phyloP scores from a whole-genome alignment of 352 stramenopile genomes.

The Pythium volutum region DNA sequence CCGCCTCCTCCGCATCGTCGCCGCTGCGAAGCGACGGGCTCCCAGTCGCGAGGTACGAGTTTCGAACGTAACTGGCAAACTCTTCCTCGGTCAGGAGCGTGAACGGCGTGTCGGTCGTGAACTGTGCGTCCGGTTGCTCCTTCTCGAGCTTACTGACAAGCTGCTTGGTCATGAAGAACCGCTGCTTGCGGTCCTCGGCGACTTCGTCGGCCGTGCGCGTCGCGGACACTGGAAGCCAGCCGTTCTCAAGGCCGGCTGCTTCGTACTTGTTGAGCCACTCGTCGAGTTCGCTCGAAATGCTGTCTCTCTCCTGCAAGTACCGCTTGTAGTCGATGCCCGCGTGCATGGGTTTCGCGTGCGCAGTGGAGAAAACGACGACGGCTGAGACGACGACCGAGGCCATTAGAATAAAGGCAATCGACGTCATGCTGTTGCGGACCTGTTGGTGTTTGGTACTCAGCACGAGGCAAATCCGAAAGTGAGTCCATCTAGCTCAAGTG shows the following conservation, averaged over 20 bases:
- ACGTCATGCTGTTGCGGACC: background rate
- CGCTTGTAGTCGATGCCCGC: constrained; percentile 36
- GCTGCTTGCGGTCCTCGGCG: constrained; percentile 20
- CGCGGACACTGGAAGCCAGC: constrained; percentile 23
- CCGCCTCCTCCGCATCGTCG: background rate
- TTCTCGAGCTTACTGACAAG: constrained; percentile 38
- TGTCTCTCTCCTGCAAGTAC: constrained; percentile 49
- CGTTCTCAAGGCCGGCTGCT: constrained; percentile 18
- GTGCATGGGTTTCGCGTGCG: constrained; percentile 24
- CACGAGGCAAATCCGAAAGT: constrained; percentile 5
- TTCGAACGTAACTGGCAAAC: constrained; percentile 34
- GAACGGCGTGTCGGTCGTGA: constrained; percentile 63
- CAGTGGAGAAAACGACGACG: background rate
- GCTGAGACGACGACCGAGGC: background rate
- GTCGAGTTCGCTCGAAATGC: constrained; percentile 36
- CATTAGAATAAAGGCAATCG: background rate
- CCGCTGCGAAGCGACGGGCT: background rate
- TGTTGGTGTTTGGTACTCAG: background rate
- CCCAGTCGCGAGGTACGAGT: constrained; percentile 12
- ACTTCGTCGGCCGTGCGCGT: constrained; percentile 26
- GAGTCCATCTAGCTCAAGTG: background rate
- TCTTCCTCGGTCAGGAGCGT: constrained; percentile 70
- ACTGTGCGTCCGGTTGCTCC: constrained; percentile 51
- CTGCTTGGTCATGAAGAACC: constrained; percentile 26
- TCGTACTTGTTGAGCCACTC: constrained; percentile 45